Evolutionary conservation across 2,329 filamentous ascomycete species (phyloP).

Genomic region (Chaetomium sp.): DNA sequence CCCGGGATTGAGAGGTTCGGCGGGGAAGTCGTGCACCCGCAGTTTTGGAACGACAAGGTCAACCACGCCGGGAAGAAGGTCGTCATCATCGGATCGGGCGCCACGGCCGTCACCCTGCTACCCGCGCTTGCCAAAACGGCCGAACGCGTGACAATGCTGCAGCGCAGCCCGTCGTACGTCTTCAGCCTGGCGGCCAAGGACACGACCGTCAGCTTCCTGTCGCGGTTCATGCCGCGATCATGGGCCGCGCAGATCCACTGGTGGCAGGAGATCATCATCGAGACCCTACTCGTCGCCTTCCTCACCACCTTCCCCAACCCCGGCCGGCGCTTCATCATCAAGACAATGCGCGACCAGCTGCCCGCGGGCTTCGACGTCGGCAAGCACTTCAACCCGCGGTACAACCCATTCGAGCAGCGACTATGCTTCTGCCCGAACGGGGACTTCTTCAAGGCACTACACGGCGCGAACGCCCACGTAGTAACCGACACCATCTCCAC

Average conservation of each 20-base stretch:
- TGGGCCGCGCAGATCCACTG: conserved; percentile 52
- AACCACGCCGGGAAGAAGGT: conserved; percentile 68
- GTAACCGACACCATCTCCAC: conserved; percentile 57
- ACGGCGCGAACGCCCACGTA: conserved; percentile 48
- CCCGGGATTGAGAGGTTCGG: conserved; percentile 69
- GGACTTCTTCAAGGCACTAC: conserved; percentile 58
- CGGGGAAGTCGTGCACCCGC: conserved; percentile 66
- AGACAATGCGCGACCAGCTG: conserved; percentile 51
- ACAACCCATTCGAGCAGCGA: conserved; percentile 73
- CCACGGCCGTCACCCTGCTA: conserved; percentile 76
- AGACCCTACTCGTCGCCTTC: conserved; percentile 52
- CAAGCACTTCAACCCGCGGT: conserved; percentile 65
- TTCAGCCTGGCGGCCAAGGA: conserved; percentile 53
- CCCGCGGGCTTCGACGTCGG: conserved; percentile 57
- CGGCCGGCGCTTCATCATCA: conserved; percentile 52
- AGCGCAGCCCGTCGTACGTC: conserved; percentile 75
- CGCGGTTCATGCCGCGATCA: conserved; percentile 49
- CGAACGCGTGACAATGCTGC: conserved; percentile 72
- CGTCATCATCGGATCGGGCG: conserved; percentile 74
- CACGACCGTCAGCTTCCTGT: conserved; percentile 42
- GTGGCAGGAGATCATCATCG: conserved; percentile 51
- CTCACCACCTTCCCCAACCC: conserved; percentile 56
- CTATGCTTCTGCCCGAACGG: conserved; percentile 66
- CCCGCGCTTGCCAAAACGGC: conserved; percentile 69
- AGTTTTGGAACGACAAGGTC: conserved; percentile 74